Evolutionary conservation across 2,329 filamentous ascomycete species (phyloP), one percentile per base, ranked within the genome.

Genomic region (Tolypocladium nubicola): DNA sequence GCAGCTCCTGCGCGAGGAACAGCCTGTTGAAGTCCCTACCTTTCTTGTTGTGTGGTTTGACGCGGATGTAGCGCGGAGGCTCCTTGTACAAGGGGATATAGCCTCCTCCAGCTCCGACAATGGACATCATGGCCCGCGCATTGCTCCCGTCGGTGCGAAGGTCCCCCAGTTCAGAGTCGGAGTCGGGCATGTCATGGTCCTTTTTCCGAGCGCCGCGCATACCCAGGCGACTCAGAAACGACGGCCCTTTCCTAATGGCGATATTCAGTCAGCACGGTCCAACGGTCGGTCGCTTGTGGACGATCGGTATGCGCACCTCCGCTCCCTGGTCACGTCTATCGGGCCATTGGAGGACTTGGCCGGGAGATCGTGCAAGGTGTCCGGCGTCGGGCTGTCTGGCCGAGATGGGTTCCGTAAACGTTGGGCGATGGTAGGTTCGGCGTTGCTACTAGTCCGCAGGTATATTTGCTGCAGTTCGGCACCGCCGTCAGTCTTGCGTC

Each of bases 1-100:
- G 77, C n/a, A 97, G 76, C 70, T 97, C 89, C 73, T 99, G 94
- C 3, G 94, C 92, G 3, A 97, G 80, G 68, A 99, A 99, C 58
- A 96, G 78, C 52, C 86, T 86, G 68, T 94, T 85, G 67, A 97
- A 97, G 56, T 93, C 88, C 64, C 84, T 85, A 26, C 80, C 77
- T 66, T 88, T 91, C 72, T 96, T 96, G 71, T 91, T 85, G 67
- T 90, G 86, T 1, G 87, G 76, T 61, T 87, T 85, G 59, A 96
- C 87, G 62, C 90, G 90, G 66, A 97, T 94, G 67, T 97, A 97
- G 33, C 89, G 85, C 2, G 92, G 90, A 4, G 93, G 92, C 56
- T 92, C 89, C 62, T 94, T 94, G 67, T 95, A 87, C 61, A 87
- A 84, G 9, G 94, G 93, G 57, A 90, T 90, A 70, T 87, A 97